Base-by-base conservation (phyloP, 2,329 filamentous ascomycete species). In the Aspergillus glaucus region DNA sequence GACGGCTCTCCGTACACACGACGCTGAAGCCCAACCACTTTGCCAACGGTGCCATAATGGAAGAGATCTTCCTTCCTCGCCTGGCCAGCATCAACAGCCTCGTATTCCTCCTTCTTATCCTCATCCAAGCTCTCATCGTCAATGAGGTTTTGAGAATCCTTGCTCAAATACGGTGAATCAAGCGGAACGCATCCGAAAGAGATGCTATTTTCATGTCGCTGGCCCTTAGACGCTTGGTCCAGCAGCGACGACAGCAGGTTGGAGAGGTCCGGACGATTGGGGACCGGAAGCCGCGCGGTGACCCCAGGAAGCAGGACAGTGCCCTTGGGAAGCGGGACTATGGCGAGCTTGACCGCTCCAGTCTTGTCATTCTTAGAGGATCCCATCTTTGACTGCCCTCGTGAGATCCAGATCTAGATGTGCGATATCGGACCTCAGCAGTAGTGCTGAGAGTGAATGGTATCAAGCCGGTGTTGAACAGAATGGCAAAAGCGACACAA, bases 161-260 rank as follows among this genome's bases (percentile, higher is more conserved):
- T 77, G 50, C 83, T 84, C 22, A 95, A 77, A 21, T 85, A 79
- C 3, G 85, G 84, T 44, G 88, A 93, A 55, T 78, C 85, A 51
- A 96, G 76, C 17, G 93, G 93, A 47, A 97, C 84, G 67, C 92
- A 97, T 46, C 87, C 89, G 56, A 97, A 84, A 7, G 87, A 84
- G 58, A 95, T 82, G 57, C 82, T 77, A 53, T 78, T 79, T 24
- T 82, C 80, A 56, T 85, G 76, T 2, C 75, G 80, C 60, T 84
- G 85, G 21, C 75, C 71, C 37, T 81, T 80, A 30, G 86, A 78
- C 24, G 85, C 84, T 58, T 84, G 83, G 61, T 87, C 87, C 70
- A 95, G 92, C 51, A 95, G 81, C 58, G 86, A 85, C 17, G 90
- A 87, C 49, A 98, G 82, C 41, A 97, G 81, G 45, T 92, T 87